phyloP scores from a whole-genome alignment of 2,329 filamentous ascomycete genomes.

The Aspergillus felis region DNA sequence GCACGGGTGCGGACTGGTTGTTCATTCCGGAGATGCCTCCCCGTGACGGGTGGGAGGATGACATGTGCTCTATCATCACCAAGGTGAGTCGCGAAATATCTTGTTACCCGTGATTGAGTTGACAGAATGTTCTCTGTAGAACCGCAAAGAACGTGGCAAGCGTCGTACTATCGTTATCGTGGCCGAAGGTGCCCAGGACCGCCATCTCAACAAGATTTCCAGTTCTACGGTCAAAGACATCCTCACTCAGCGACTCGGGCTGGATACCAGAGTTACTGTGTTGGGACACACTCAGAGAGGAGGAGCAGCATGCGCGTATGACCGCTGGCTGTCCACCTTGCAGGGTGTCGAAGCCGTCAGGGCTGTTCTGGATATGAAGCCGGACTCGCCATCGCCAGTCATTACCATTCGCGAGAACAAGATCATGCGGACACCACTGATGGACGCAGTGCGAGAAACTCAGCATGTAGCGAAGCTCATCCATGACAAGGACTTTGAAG shows the following conservation, averaged over 20 bases:
- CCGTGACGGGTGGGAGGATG: constrained; percentile 78
- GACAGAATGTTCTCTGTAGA: constrained; percentile 49
- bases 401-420: constrained; percentile 98
- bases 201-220: constrained; percentile 76
- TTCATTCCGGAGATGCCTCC: constrained; percentile 96
- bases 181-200: constrained; percentile 88
- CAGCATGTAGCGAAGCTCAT: constrained; percentile 81
- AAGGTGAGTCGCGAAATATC: constrained; percentile 48
- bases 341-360: constrained; percentile 94
- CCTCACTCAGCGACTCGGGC: constrained; percentile 71
- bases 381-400: constrained; percentile 85
- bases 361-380: constrained; percentile 82
- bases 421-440: constrained; percentile 82
- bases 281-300: constrained; percentile 97
- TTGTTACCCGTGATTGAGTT: background rate
- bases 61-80: constrained; percentile 76
- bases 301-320: constrained; percentile 86
- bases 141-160: constrained; percentile 77
- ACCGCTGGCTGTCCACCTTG: constrained; percentile 85
- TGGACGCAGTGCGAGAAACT: constrained; percentile 83
- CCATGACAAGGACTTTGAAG: constrained; percentile 76
- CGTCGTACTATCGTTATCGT: constrained; percentile 98
- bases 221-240: constrained; percentile 80
- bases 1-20: constrained; percentile 91
- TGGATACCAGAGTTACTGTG: constrained; percentile 93